Base-by-base conservation (phyloP, 768 basidiomycete genomes). In the Boletus bicolor region DNA sequence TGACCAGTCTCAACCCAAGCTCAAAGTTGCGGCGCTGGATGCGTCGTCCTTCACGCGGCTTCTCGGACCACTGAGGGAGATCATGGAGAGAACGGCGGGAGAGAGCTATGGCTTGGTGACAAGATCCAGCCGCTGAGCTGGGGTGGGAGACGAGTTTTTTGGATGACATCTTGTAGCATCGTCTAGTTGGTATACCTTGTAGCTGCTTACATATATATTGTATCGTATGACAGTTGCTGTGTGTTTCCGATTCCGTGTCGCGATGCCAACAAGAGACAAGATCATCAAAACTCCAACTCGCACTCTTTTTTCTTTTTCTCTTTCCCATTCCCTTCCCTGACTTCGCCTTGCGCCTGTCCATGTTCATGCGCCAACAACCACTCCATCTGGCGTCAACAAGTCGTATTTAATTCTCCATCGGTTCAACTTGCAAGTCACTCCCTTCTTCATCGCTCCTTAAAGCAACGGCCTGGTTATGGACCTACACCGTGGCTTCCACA, bases 21-120 rank as follows among this genome's bases (percentile, higher is more conserved):
- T 99, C 42, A 92, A 95, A 70, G 93, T 98, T 12, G 96, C 96
- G 7, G 92, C 92, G 10, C 78, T 99, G 60, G 94, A 94, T 64
- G 92, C 93, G 36, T 83, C 90, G 55, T 89, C 95, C 19, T 99
- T 99, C 68, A 97, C 93, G 12, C 85, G 96, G 39, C 76, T 99
- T 42, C 83, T 99, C 34, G 96, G 96, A 5, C 93, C 94, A 21
- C 76, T 96, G 60, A 84, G 91, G 57, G 94, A 95, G 71, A 86
- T 93, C 68, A 93, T 95, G 91, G 91, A 93, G 67, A 83, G 92
- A 62, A 84, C 87, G 65, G 87, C 91, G n/a, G 89, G 87, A 21
- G 87, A 89, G 67, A 79, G 77, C 47, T 91, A 91, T 68, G 80
- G 79, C 3, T 57, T 69, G 52, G 64, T 55, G 65, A 53, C 69